Base-by-base conservation (phyloP, 2,329 filamentous ascomycete genomes). In the Paraphaeosphaeria minitans region DNA sequence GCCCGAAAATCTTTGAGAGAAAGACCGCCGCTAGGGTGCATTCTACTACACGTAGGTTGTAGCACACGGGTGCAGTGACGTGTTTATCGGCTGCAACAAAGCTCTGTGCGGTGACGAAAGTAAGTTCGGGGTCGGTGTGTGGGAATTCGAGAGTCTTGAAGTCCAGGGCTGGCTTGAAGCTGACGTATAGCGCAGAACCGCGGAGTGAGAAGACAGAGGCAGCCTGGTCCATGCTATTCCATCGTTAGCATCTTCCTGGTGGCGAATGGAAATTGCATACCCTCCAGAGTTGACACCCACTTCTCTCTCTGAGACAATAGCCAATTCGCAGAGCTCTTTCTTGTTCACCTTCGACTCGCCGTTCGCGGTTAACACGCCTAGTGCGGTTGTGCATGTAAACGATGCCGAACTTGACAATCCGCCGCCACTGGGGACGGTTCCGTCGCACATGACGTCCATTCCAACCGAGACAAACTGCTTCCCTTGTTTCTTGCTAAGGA, bases 241-340 rank as follows among this genome's bases (percentile, higher is more conserved):
- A 21, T 21, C 31, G 63, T 78, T 63, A 76, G 71, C 59, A 39
- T 19, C 4, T 51, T 21, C 27, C 6, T 5, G 9, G 14, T 27
- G 2, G 48, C 0, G 22, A 13, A 12, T 7, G 27, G 12, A 12
- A 21, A 10, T 7, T 1, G 57, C 87, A 81, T 79, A 92, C 90
- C 91, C 95, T 77, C 95, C 95, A 5, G 93, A 96, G 79, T 98
- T 98, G 68, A 99, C 95, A 53, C 95, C 95, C 4, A 98, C 95
- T 16, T 91, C 89, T 57, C 95, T 87, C 80, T 99, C 95, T 47
- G 93, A 96, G 39, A 97, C 92, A 66, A 99, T 94, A 22, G 95
- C 93, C 53, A 98, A 84, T 79, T 98, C 93, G 1, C 94, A 91
- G 45, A 99, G 81, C 75, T 95, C 90, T 66, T 90, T 95, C 84